phyloP scores from a whole-genome alignment of 148 eudicot genomes.

The Pouteria glomerata region DNA sequence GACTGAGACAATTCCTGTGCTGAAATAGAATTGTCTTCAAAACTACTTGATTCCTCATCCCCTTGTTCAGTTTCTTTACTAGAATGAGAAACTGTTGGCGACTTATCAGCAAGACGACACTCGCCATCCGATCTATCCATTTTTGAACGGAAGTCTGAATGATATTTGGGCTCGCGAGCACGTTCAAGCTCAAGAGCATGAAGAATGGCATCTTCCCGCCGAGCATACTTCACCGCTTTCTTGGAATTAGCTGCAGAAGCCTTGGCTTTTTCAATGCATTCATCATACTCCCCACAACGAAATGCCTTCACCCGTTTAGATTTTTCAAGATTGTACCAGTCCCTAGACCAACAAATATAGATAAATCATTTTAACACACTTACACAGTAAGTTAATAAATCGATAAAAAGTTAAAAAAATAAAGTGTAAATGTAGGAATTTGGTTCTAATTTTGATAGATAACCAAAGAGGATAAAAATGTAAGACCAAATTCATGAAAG shows the following conservation, averaged over 20 bases:
- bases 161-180: constrained; percentile 29
- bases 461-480: background rate
- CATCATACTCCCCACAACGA: constrained; percentile 75
- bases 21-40: constrained; percentile 36
- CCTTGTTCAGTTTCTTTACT: constrained; percentile 26
- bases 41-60: constrained; percentile 36
- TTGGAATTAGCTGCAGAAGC: constrained; percentile 40
- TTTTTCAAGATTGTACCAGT: constrained; percentile 76
- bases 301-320: constrained; percentile 68
- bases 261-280: constrained; percentile 69
- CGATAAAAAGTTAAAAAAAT: background rate
- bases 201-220: constrained; percentile 81
- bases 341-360: constrained; percentile 38
- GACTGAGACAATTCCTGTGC: constrained; percentile 54
- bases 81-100: constrained; percentile 22
- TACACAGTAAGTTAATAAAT: background rate
- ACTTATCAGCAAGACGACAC: constrained; percentile 18
- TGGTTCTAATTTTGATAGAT: no score
- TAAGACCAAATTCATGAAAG: background rate
- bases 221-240: constrained; percentile 58
- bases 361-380: constrained; percentile 2
- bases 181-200: constrained; percentile 83
- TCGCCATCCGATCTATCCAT: constrained; percentile 21
- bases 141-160: constrained; percentile 11
- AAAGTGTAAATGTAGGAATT: no score